A percentile compares a stretch with the other conserved stretches of the same genome.
Evolutionary conservation across 352 stramenopile species (phyloP).

Genomic region (Phytophthora pluvialis): DNA sequence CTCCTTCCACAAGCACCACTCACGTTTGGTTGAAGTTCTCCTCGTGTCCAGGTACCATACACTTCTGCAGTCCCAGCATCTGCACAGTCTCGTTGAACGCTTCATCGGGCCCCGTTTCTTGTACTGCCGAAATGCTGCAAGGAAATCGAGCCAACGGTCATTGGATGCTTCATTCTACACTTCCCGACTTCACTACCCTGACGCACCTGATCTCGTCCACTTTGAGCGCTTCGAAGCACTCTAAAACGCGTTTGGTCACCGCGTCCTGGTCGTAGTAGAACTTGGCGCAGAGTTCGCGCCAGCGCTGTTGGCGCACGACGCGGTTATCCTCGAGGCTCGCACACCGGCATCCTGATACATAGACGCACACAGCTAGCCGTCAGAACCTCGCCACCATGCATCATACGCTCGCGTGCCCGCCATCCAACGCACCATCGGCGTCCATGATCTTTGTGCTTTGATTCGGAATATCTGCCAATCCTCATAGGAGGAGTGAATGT

Average conservation of each 20-base stretch:
- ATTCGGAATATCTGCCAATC: conserved; percentile 14
- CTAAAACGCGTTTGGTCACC: conserved; percentile 66
- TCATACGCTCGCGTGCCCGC: neutral
- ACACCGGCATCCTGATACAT: conserved; percentile 44
- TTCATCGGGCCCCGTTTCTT: conserved; percentile 24
- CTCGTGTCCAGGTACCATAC: conserved; percentile 45
- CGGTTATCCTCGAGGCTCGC: conserved; percentile 29
- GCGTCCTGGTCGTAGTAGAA: conserved; percentile 74
- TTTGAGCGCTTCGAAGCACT: conserved; percentile 69
- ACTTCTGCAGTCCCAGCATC: conserved; percentile 53
- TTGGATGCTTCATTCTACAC: neutral
- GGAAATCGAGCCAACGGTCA: neutral
- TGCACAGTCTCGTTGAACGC: conserved; percentile 37
- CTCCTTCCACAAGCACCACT: conserved; percentile 1
- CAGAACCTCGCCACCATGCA: neutral
- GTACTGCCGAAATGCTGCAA: conserved; percentile 37
- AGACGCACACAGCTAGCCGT: conserved; percentile 8
- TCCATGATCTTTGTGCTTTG: conserved; percentile 18
- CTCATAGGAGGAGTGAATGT: neutral
- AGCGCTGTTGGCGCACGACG: conserved; percentile 46
- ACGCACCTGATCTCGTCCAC: conserved; percentile 70
- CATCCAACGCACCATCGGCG: conserved; percentile 24
- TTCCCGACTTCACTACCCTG: neutral
- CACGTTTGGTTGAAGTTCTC: conserved; percentile 49
- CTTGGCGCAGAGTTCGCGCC: conserved; percentile 60